These are phyloP conservation scores for Hypoxylon fuscum DNA, from an alignment of 495 filamentous ascomycete species.

Conservation along the genomic window DNA sequence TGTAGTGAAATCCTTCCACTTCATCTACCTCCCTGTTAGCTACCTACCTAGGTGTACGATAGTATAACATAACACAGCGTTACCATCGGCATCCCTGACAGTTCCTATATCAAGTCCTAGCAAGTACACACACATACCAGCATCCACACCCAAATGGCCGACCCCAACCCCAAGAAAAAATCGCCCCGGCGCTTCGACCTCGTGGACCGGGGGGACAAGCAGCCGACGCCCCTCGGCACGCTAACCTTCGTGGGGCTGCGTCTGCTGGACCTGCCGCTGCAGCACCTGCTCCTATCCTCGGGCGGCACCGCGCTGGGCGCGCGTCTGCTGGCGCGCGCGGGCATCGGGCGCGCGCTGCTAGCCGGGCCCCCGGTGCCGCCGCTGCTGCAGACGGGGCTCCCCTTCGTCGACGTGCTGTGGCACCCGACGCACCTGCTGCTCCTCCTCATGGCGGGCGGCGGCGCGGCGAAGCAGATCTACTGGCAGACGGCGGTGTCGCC, in stretches of 20 bases:
- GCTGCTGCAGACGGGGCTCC: slow-evolving; percentile 36
- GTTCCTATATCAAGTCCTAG: too few species aligned
- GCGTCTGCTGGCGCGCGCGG: slow-evolving; percentile 35
- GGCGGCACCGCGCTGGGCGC: slow-evolving; percentile 33
- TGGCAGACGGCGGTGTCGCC: slow-evolving; percentile 50
- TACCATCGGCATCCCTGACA: too few species aligned
- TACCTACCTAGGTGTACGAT: too few species aligned
- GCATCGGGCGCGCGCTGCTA: slow-evolving; percentile 35
- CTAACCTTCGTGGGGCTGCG: slow-evolving; percentile 66
- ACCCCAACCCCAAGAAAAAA: slow-evolving; percentile 18
- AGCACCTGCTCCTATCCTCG: slow-evolving; percentile 57
- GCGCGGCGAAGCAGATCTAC: slow-evolving; percentile 61
- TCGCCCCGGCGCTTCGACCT: too few species aligned
- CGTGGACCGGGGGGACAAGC: slow-evolving; percentile 49
- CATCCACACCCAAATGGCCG: slow-evolving; percentile 3
- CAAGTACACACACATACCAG: too few species aligned
- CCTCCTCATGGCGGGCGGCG: slow-evolving; percentile 59
- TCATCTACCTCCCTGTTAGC: too few species aligned
- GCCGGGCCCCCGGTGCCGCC: slow-evolving; percentile 41
- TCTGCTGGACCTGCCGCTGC: slow-evolving; percentile 63
- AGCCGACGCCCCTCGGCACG: slow-evolving; percentile 57
- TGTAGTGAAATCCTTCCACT: too few species aligned
- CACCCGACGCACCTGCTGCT: slow-evolving; percentile 49
- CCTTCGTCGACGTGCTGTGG: slow-evolving; percentile 11
- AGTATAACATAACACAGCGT: too few species aligned